A percentile compares a stretch with the other conserved stretches of the same genome.
These are phyloP conservation scores for Teratosphaeria gauchensis DNA, from an alignment of 2,329 filamentous ascomycete genomes.

Conservation along the genomic window DNA sequence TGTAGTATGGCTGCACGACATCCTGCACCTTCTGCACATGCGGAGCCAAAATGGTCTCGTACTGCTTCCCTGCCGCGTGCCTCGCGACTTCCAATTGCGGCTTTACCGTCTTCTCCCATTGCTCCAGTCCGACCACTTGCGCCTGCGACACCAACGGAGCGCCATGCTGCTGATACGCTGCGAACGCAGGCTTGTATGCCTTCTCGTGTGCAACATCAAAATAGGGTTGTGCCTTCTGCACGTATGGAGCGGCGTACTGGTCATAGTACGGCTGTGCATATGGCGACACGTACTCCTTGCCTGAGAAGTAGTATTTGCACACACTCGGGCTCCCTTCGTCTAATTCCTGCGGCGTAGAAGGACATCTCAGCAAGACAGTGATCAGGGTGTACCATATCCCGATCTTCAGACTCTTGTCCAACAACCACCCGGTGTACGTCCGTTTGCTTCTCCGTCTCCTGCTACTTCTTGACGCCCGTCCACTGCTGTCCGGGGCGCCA, in stretches of 20 bases:
- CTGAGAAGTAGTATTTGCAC: slow-evolving; percentile 70
- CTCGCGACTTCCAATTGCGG: slow-evolving; percentile 64
- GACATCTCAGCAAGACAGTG: slow-evolving; percentile 75
- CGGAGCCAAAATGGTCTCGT: slow-evolving; percentile 62
- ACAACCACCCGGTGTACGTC: slow-evolving; percentile 1
- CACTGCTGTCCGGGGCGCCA: not conserved
- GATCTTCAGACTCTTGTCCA: slow-evolving; percentile 41
- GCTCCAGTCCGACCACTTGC: slow-evolving; percentile 53
- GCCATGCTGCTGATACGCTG: slow-evolving; percentile 57
- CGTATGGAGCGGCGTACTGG: slow-evolving; percentile 71
- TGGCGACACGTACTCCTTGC: slow-evolving; percentile 57
- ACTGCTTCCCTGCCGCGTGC: slow-evolving; percentile 51
- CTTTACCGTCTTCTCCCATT: slow-evolving; percentile 71
- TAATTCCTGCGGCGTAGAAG: slow-evolving; percentile 57
- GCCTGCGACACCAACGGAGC: slow-evolving; percentile 62
- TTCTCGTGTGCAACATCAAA: slow-evolving; percentile 45
- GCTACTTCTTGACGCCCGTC: not conserved
- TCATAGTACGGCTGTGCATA: slow-evolving; percentile 80
- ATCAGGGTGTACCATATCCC: slow-evolving; percentile 78
- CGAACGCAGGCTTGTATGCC: slow-evolving; percentile 59
- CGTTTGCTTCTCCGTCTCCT: not conserved
- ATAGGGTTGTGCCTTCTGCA: slow-evolving; percentile 69
- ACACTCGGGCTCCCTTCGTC: slow-evolving; percentile 62
- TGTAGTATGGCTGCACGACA: slow-evolving; percentile 61
- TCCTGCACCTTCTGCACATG: slow-evolving; percentile 56